Base-by-base conservation (phyloP, 2,329 filamentous ascomycete species). In the Exophiala phaeomuriformis region DNA sequence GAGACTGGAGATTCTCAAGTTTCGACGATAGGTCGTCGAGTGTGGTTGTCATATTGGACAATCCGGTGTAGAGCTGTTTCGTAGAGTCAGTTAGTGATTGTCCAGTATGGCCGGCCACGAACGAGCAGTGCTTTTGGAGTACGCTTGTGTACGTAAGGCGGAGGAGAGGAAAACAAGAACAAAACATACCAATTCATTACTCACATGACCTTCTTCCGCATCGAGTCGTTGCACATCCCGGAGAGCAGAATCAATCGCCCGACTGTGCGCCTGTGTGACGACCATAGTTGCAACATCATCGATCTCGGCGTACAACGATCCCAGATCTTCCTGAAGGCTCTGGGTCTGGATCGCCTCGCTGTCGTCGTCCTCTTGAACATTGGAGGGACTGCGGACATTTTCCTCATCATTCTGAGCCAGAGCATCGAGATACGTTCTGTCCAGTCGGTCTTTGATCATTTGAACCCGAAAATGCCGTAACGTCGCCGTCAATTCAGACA, bases 261-360 rank as follows among this genome's bases (percentile, higher is more conserved):
- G 40, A 5, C 49, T 50, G 35, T 62, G 51, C 19, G 61, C 53
- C 10, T 59, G 59, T 7, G 43, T 43, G 6, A 63, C 50, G 6
- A 59, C 30, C 57, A 63, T 62, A 10, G 53, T 47, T 5, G 57
- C 44, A 1, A 63, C 54, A 51, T 61, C 56, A 31, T 61, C 56
- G 29, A 63, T 58, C 31, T 63, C 61, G 1, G 51, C 9, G 41
- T 63, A 60, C 9, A 63, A 49, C 6, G 58, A 52, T 30, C 43
- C 44, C 27, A 63, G 49, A 28, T 61, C 61, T 6, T 46, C 32
- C 40, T 56, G 47, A n/a, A 59, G 31, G 5, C 41, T 40, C 5
- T 44, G 40, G 27, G 43, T 8, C 19, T 1, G 1, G 1, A 19
- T 19, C 19, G 19, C 19, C 19, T 19, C 19, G 2, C n/a, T n/a